phyloP scores from a whole-genome alignment of 345 rosid genomes.

The Passiflora organensis region DNA sequence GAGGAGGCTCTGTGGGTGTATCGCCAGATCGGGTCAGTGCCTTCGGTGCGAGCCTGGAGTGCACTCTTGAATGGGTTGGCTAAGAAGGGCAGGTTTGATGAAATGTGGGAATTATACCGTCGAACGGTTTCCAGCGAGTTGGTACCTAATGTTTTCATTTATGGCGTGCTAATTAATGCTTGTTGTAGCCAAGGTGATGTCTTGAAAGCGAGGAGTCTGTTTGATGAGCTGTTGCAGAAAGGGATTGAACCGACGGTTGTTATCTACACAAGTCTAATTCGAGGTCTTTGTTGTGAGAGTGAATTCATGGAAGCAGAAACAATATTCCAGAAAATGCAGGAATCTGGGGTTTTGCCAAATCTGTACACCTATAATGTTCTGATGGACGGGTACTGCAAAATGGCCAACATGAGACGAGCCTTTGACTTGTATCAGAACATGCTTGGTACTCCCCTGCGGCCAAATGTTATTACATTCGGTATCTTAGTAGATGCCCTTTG shows the following conservation, averaged over 20 bases:
- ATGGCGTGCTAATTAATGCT: slow-evolving; percentile 48
- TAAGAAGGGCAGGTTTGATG: slow-evolving; percentile 34
- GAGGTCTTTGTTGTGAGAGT: slow-evolving; percentile 38
- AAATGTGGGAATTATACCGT: slow-evolving; percentile 42
- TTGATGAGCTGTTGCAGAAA: slow-evolving; percentile 40
- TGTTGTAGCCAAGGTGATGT: slow-evolving; percentile 48
- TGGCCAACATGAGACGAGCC: slow-evolving; percentile 31
- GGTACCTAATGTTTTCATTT: slow-evolving; percentile 50
- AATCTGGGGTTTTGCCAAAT: slow-evolving; percentile 38
- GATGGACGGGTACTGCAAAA: slow-evolving; percentile 57
- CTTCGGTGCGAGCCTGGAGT: slow-evolving; percentile 45
- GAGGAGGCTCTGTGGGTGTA: slow-evolving; percentile 64
- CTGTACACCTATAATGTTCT: slow-evolving; percentile 47
- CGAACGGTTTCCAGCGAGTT: slow-evolving; percentile 45
- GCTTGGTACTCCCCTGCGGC: slow-evolving; percentile 34
- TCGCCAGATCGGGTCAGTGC: slow-evolving; percentile 32
- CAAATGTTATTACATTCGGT: slow-evolving; percentile 57
- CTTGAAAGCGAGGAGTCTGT: slow-evolving; percentile 32
- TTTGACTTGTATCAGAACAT: slow-evolving; percentile 38
- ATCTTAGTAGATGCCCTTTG: slow-evolving; percentile 52
- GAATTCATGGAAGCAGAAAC: slow-evolving; percentile 42
- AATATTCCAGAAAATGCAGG: slow-evolving; percentile 40
- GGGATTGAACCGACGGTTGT: slow-evolving; percentile 53
- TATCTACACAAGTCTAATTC: slow-evolving; percentile 42
- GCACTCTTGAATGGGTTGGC: slow-evolving; percentile 47